A percentile compares a stretch with the other conserved stretches of the same genome.
Evolutionary conservation across 192 early-diverging fungal genomes (phyloP).

Genomic region (Gonapodya prolifera): DNA sequence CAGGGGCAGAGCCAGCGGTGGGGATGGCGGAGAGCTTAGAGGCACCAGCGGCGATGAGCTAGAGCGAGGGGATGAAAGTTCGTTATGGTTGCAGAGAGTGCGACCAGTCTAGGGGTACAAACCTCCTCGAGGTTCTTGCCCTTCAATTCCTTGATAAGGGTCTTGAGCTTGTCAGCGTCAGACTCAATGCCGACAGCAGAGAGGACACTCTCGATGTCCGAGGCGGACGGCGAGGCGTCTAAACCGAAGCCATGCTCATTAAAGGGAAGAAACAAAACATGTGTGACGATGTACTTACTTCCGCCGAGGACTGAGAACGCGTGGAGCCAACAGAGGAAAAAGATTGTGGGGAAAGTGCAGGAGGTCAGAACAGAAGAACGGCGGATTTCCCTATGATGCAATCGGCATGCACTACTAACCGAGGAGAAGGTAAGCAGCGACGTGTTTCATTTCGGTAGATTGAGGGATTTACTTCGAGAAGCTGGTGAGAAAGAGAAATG

Average conservation of each 20-base stretch:
- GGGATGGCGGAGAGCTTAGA: conserved; percentile 90
- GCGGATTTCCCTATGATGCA: neutral
- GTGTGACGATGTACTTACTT: too few species aligned
- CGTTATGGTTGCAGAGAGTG: neutral
- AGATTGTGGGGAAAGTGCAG: neutral
- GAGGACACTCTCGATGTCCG: conserved; percentile 71
- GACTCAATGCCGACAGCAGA: conserved; percentile 82
- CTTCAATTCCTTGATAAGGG: conserved; percentile 67
- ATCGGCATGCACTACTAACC: conserved; percentile 15
- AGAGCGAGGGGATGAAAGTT: conserved; percentile 8
- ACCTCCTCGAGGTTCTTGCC: conserved; percentile 85
- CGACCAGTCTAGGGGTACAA: conserved; percentile 9
- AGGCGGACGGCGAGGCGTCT: conserved; percentile 64
- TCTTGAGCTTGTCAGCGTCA: conserved; percentile 64
- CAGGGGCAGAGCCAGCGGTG: conserved; percentile 70
- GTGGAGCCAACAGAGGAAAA: neutral
- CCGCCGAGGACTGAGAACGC: neutral
- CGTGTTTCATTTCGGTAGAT: conserved; percentile 70
- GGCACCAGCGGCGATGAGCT: conserved; percentile 84
- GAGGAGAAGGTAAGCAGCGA: conserved; percentile 96
- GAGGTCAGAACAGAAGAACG: neutral
- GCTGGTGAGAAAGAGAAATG: neutral
- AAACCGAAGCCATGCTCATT: neutral
- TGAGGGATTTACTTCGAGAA: neutral
- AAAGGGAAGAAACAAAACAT: neutral